Base-by-base conservation (phyloP, 352 stramenopile genomes). In the Phytophthora citrophthora region DNA sequence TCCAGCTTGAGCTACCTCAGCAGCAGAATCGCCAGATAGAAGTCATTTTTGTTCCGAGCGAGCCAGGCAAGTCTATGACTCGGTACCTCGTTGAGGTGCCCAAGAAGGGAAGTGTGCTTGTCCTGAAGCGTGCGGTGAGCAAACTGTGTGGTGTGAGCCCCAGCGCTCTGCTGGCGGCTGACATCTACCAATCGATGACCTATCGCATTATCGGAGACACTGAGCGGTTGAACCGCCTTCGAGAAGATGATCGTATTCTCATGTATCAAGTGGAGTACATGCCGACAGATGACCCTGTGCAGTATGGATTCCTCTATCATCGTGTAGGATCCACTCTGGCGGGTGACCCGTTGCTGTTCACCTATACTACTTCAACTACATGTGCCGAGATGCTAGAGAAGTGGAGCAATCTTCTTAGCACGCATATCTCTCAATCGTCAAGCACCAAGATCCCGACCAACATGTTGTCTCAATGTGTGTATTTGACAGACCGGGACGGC, bases 1-100 rank as follows among this genome's bases (percentile, higher is more conserved):
- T 99, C 40, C 97, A 96, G 54, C 69, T 99, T 8, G 96, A 98
- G 51, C 64, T 99, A 18, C 86, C 86, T 11, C 85, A 83, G 53
- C 80, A 90, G 49, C 74, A 79, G 24, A 89, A 79, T 18, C 71
- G 80, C 34, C 63, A 79, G 9, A 75, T 94, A 50, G 83, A 94
- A 45, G 76, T 86, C 39, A 83, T 91, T 44, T 77, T 89, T 29
- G 81, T 91, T 18, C 71, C 81, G 4, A 64, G 58, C 24, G 47
- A 70, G 16, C 7, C 62, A 47, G 62, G 44, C 3, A 64, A 77
- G 12, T 46, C 54, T 11, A 89, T 88, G 72, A 81, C 70, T 47
- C 67, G 81, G 4, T 93, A 86, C 52, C 65, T 74, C 7, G 52
- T 93, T 2, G 78, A 90, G 61, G 80, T 93, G 12, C 72, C 81